Base-by-base conservation (phyloP, 192 early-diverging fungal genomes). In the Pilobolus umbonatus region DNA sequence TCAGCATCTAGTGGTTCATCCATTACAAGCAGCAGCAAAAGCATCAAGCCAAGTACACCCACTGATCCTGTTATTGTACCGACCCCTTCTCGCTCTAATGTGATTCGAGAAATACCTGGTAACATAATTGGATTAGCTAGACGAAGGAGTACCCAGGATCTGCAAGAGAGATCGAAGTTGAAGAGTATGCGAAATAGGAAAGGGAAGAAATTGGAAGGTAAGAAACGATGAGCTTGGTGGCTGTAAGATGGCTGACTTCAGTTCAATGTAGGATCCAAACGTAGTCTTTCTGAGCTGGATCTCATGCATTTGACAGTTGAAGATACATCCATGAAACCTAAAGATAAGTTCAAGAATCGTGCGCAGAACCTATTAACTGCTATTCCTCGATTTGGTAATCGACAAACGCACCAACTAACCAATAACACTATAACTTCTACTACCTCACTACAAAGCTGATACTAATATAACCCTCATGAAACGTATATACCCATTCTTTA, bases 101-200 rank as follows among this genome's bases (percentile, higher is more conserved):
- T 62, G 11, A 57, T 62, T 15, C 61, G 61, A 34, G 67, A 68
- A 4, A 36, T 68, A 5, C 56, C 67, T 22, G 59, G 62, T 29
- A 49, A 47, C 12, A 38, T 71, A 21, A 45, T 46, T 17, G 57
- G 46, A n/a, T 24, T 67, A 17, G 45, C 55, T n/a, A 54, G 69
- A 36, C 50, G 70, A 45, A 57, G 64, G n/a, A 72, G 64, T 40
- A 46, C 60, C 5, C 57, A 65, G 24, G 64, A 72, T 22, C 5
- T 55, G 24, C 26, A 32, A 56, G 47, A 57, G 5, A 34, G 21
- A 28, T 28, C 45, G 40, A 60, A 55, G 29, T 7, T 24, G 35
- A 55, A 34, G 50, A 64, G 22, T 24, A n/a, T 24, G 5, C 35
- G 35, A 21, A 50, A 56, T 24, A 14, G 28, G 32, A 58, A 48